Evolutionary conservation across 129 eudicot genomes (phyloP).

Genomic region (Centaurea solstitialis): DNA sequence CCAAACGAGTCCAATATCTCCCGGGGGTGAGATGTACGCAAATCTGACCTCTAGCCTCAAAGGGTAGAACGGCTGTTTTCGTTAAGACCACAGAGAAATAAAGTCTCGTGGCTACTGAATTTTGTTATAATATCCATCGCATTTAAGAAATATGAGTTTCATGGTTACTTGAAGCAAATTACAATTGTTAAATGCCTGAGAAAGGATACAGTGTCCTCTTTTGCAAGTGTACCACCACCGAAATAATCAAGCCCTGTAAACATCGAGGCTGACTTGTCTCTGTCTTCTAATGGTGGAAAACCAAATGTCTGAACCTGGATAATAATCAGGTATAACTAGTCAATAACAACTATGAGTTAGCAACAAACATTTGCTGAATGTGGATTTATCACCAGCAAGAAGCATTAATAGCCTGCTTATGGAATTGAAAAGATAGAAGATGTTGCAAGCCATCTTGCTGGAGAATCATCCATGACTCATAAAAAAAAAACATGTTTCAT

Average conservation of each 20-base stretch:
- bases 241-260: constrained; percentile 81
- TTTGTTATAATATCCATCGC: not conserved
- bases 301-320: constrained; percentile 94
- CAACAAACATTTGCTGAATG: not conserved
- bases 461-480: not conserved
- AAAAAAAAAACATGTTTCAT: too few relatives aligned
- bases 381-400: not conserved
- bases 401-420: not conserved
- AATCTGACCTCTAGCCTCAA: not conserved
- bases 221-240: constrained; percentile 72
- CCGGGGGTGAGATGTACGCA: not conserved
- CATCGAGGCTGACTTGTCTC: constrained; percentile 63
- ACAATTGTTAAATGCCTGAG: not conserved
- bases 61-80: not conserved
- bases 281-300: constrained; percentile 94
- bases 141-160: not conserved
- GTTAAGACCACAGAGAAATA: not conserved
- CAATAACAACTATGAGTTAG: not conserved
- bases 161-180: constrained; percentile 5
- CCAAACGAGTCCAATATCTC: not conserved
- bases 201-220: constrained; percentile 88
- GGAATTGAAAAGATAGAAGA: not conserved
- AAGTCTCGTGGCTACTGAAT: not conserved
- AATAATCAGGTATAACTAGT: not conserved
- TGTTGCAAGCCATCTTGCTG: not conserved